These are phyloP conservation scores for Podaxis carcinomalis DNA, from an alignment of 768 basidiomycete genomes.

Conservation along the genomic window DNA sequence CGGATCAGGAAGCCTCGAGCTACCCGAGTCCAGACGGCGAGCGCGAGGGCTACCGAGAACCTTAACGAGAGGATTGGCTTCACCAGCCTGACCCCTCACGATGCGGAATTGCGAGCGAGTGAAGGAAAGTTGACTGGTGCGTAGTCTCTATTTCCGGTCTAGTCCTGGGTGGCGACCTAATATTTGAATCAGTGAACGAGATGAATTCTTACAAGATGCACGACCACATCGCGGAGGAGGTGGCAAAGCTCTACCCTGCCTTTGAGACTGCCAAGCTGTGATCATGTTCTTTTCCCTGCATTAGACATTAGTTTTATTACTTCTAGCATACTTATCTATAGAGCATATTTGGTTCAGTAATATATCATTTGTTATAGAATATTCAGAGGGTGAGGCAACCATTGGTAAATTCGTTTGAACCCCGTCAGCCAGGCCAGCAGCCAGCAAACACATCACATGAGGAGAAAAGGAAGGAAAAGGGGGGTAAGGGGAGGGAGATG, in stretches of 20 bases:
- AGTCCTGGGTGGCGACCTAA: not conserved
- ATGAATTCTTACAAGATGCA: constrained; percentile 30
- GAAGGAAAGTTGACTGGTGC: constrained; percentile 24
- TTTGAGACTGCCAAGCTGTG: not conserved
- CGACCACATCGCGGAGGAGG: constrained; percentile 15
- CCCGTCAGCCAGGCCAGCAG: too few relatives aligned
- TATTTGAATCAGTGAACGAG: constrained; percentile 21
- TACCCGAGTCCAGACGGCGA: constrained; percentile 25
- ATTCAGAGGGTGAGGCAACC: too few relatives aligned
- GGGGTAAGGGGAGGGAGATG: not conserved
- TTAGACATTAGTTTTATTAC: not conserved
- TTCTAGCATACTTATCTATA: not conserved
- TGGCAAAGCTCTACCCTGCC: constrained; percentile 6
- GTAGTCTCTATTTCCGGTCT: not conserved
- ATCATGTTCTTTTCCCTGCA: not conserved
- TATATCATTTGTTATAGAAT: too few relatives aligned
- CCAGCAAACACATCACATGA: too few relatives aligned
- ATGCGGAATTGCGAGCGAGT: constrained; percentile 21
- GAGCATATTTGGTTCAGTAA: too few relatives aligned
- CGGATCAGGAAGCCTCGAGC: constrained; percentile 26
- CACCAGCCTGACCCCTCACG: constrained; percentile 24
- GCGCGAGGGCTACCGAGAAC: constrained; percentile 25
- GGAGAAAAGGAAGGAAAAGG: too few relatives aligned
- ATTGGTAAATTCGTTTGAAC: not conserved
- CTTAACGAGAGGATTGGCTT: constrained; percentile 29